Evolutionary conservation across 345 rosid species (phyloP).

Genomic region (Turnera subulata): DNA sequence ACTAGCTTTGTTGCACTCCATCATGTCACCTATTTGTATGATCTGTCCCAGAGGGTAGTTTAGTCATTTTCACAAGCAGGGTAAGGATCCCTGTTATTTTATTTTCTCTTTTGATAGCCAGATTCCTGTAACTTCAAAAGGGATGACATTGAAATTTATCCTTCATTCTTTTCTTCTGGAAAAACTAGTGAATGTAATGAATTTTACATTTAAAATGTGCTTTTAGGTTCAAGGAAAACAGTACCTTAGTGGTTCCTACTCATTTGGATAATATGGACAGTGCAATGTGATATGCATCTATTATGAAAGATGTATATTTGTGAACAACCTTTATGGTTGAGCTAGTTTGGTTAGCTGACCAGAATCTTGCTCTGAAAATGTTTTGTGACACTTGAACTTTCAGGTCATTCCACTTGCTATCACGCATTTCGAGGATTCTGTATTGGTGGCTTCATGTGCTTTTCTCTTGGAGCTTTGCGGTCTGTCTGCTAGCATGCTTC

Average conservation of each 20-base stretch:
- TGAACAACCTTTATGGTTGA: not conserved
- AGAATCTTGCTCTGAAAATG: not conserved
- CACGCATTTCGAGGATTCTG: slow-evolving; percentile 71
- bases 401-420: slow-evolving; percentile 94
- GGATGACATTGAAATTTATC: too few relatives aligned
- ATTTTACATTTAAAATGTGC: not conserved
- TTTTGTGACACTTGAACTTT: slow-evolving; percentile 18
- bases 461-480: slow-evolving; percentile 94
- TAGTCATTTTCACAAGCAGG: too few relatives aligned
- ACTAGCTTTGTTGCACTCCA: too few relatives aligned
- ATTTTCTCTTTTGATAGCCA: too few relatives aligned
- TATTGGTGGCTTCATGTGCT: slow-evolving; percentile 81
- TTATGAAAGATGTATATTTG: not conserved
- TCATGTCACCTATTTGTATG: too few relatives aligned
- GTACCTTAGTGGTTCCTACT: not conserved
- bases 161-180: too few relatives aligned
- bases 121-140: too few relatives aligned
- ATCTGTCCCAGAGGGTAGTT: too few relatives aligned
- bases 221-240: not conserved
- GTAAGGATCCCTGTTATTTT: too few relatives aligned
- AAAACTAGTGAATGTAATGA: too few relatives aligned
- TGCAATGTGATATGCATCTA: slow-evolving; percentile 1
- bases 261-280: not conserved
- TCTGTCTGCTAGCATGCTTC: slow-evolving; percentile 77
- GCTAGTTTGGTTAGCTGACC: slow-evolving; percentile 2